A percentile compares a stretch with the other conserved stretches of the same genome.
Conservation (phyloP, 306 rosid genomes). For the Castanea sativa region DNA sequence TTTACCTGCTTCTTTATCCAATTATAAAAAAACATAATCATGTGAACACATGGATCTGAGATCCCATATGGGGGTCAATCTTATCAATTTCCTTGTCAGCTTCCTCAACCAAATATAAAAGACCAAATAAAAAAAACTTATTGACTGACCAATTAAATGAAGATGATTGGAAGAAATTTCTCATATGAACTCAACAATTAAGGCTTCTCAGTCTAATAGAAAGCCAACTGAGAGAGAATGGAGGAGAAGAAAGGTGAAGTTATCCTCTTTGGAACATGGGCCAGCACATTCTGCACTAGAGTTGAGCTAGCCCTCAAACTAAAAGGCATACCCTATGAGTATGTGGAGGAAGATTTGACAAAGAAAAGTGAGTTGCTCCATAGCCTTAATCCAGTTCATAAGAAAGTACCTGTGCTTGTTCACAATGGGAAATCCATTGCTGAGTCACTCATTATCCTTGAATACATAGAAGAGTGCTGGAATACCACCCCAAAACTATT, state of each 20-base stretch:
- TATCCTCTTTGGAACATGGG: constrained; percentile 18
- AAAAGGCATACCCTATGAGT: constrained; percentile 42
- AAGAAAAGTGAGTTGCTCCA: constrained; percentile 37
- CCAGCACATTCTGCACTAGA: constrained; percentile 14
- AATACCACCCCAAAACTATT: constrained; percentile 31
- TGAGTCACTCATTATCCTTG: constrained; percentile 39
- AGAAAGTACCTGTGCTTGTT: constrained; percentile 40
- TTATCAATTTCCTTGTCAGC: too few relatives aligned
- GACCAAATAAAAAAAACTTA: too few relatives aligned
- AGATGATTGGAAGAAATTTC: too few relatives aligned
- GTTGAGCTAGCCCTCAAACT: constrained; percentile 40
- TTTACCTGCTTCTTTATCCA: too few relatives aligned
- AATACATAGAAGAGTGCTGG: constrained; percentile 48
- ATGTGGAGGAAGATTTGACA: constrained; percentile 36
- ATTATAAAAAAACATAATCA: too few relatives aligned
- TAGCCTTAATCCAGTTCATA: constrained; percentile 34
- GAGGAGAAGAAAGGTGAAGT: constrained; percentile 10
- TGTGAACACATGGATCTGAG: too few relatives aligned
- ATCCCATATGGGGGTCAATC: too few relatives aligned
- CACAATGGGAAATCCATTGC: constrained; percentile 34
- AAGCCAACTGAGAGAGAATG: not conserved
- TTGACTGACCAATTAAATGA: too few relatives aligned
- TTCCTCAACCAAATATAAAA: too few relatives aligned
- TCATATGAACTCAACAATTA: too few relatives aligned
- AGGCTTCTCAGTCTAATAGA: too few relatives aligned